phyloP scores from a whole-genome alignment of 1,284 basidiomycete genomes.

The Cryptococcus deneoformans region DNA sequence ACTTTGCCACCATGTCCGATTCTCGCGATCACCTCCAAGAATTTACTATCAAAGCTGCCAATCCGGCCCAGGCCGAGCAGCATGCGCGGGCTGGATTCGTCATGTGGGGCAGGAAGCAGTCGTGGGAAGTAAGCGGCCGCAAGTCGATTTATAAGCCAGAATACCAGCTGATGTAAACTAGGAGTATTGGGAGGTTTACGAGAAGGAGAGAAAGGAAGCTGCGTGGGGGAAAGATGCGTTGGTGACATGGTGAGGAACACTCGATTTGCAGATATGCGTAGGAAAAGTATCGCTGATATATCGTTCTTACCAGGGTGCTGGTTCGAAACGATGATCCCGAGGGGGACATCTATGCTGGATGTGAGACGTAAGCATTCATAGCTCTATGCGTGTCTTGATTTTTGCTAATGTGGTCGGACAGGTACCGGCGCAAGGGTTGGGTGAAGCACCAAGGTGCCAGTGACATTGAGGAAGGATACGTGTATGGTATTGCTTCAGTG shows the following conservation, averaged over 20 bases:
- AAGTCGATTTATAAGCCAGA: background rate
- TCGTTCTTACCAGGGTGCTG: slow-evolving; percentile 13
- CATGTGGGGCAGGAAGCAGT: slow-evolving; percentile 14
- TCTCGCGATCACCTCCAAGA: background rate
- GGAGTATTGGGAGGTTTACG: slow-evolving; percentile 2
- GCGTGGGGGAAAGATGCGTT: slow-evolving; percentile 16
- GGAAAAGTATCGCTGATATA: background rate
- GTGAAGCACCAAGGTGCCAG: slow-evolving; percentile 13
- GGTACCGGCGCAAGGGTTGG: slow-evolving; percentile 16
- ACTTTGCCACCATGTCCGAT: no score
- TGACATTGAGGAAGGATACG: slow-evolving; percentile 7
- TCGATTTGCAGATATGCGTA: no score
- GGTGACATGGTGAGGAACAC: slow-evolving; percentile 13
- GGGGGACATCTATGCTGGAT: slow-evolving; percentile 26
- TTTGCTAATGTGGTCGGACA: slow-evolving; percentile 2
- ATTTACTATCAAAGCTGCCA: slow-evolving; percentile 7
- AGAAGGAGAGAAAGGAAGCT: slow-evolving; percentile 5
- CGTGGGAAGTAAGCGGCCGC: slow-evolving; percentile 16
- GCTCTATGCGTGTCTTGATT: no score
- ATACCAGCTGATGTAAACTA: background rate
- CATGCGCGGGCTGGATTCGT: slow-evolving; percentile 12
- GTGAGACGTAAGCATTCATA: slow-evolving; percentile 22
- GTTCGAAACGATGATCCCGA: slow-evolving; percentile 16
- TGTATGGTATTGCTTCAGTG: slow-evolving; percentile 33
- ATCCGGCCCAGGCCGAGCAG: slow-evolving; percentile 9